Percentiles rank a stretch among this genome's conserved stretches.
Evolutionary conservation across 2,329 filamentous ascomycete genomes (phyloP).

Genomic region (Truncatella angustata): DNA sequence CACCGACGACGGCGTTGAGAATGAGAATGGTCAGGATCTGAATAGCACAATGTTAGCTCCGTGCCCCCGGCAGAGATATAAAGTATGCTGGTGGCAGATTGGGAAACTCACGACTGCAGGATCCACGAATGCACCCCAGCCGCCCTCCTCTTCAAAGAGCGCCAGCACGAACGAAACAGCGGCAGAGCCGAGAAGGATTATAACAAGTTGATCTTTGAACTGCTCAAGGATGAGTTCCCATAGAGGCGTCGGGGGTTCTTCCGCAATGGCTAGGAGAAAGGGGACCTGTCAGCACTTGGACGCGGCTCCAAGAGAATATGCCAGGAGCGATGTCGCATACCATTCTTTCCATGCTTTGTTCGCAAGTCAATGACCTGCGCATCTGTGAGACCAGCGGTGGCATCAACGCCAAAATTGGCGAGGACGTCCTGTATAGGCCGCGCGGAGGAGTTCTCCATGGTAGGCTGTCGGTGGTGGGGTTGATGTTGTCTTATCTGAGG

Average conservation of each 20-base stretch:
- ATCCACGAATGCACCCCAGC: constrained; percentile 97
- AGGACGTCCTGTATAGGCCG: constrained; percentile 58
- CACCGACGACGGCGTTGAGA: constrained; percentile 93
- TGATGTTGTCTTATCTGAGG: constrained; percentile 15
- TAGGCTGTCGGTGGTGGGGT: constrained; percentile 14
- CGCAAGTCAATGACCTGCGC: constrained; percentile 55
- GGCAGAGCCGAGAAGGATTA: constrained; percentile 90
- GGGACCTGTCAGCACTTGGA: constrained; percentile 6
- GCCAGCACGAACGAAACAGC: constrained; percentile 91
- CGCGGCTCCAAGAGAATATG: background rate
- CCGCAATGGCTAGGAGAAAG: constrained; percentile 54
- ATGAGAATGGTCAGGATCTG: constrained; percentile 96
- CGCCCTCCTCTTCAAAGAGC: constrained; percentile 87
- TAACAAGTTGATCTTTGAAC: constrained; percentile 97
- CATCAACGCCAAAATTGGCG: constrained; percentile 55
- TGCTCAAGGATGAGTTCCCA: constrained; percentile 98
- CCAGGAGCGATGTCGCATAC: constrained; percentile 39
- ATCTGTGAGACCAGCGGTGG: constrained; percentile 54
- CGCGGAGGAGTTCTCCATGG: constrained; percentile 64
- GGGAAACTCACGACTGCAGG: constrained; percentile 75
- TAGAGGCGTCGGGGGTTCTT: constrained; percentile 92
- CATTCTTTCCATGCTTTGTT: constrained; percentile 64
- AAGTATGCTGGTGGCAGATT: no score
- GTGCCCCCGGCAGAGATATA: no score
- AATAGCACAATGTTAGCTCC: constrained; percentile 14